phyloP scores from a whole-genome alignment of 345 rosid species.

The Bruguiera gymnorhiza region DNA sequence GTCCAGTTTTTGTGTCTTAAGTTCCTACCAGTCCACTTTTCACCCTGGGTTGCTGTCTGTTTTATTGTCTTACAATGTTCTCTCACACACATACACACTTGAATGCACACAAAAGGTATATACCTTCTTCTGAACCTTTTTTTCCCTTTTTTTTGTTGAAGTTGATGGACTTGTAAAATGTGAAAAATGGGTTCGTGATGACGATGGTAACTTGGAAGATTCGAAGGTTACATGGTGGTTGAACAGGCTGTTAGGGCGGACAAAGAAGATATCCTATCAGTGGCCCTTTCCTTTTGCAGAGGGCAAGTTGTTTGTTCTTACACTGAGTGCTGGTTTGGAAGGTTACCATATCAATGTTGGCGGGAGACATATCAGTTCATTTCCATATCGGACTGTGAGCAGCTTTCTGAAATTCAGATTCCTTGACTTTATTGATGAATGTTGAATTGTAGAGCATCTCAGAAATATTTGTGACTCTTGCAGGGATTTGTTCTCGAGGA shows the following conservation, averaged over 20 bases:
- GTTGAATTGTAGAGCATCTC: background rate
- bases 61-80: too few relatives aligned
- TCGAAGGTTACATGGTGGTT: constrained; percentile 84
- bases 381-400: constrained; percentile 90
- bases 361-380: constrained; percentile 85
- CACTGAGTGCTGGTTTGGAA: constrained; percentile 85
- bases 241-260: constrained; percentile 67
- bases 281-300: constrained; percentile 88
- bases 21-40: too few relatives aligned
- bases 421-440: constrained; percentile 16
- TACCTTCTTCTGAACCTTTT: too few relatives aligned
- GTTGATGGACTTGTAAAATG: constrained; percentile 90
- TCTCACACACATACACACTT: too few relatives aligned
- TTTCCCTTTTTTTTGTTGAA: constrained; percentile 23
- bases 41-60: too few relatives aligned
- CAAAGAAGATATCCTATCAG: constrained; percentile 58
- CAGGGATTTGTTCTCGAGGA: constrained; percentile 96
- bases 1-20: background rate
- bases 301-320: constrained; percentile 76
- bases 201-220: constrained; percentile 55
- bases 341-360: constrained; percentile 85
- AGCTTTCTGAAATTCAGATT: background rate
- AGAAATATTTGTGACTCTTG: constrained; percentile 10
- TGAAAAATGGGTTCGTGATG: constrained; percentile 90
- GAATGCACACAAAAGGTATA: too few relatives aligned